phyloP scores from a whole-genome alignment of 345 rosid species.

The Syzygium aqueum region DNA sequence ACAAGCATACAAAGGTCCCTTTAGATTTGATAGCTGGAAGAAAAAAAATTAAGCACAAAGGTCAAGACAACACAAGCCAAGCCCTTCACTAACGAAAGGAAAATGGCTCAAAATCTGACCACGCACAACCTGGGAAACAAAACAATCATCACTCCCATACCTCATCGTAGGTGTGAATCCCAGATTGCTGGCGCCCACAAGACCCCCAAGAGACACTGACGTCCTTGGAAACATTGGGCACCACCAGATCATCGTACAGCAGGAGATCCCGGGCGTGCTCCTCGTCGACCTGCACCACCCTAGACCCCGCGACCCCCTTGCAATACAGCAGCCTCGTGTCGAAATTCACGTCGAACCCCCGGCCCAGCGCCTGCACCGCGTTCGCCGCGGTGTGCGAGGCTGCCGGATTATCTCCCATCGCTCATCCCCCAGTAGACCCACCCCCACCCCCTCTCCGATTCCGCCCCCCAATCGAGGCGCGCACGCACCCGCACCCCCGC shows the following conservation, averaged over 20 bases:
- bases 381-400: conserved; percentile 48
- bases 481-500: not conserved
- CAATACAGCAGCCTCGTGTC: conserved; percentile 71
- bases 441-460: not conserved
- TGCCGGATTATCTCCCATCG: conserved; percentile 37
- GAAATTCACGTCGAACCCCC: conserved; percentile 64
- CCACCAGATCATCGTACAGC: conserved; percentile 22
- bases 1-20: not conserved
- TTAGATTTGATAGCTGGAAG: not conserved
- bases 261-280: conserved; percentile 36
- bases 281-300: conserved; percentile 51
- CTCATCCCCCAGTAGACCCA: conserved; percentile 5
- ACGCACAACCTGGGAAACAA: not conserved
- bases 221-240: conserved; percentile 53
- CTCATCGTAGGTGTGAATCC: conserved; percentile 39
- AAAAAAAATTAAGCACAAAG: not conserved
- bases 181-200: conserved; percentile 39
- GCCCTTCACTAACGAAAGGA: not conserved
- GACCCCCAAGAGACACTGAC: conserved; percentile 22
- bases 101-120: not conserved
- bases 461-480: not conserved
- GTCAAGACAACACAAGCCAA: not conserved
- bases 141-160: conserved; percentile 12
- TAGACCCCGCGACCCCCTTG: conserved; percentile 48
- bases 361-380: conserved; percentile 58